Percentiles rank a stretch among this genome's conserved stretches.
Conservation (phyloP, 139 green algal species). For the Marvania coccoides region DNA sequence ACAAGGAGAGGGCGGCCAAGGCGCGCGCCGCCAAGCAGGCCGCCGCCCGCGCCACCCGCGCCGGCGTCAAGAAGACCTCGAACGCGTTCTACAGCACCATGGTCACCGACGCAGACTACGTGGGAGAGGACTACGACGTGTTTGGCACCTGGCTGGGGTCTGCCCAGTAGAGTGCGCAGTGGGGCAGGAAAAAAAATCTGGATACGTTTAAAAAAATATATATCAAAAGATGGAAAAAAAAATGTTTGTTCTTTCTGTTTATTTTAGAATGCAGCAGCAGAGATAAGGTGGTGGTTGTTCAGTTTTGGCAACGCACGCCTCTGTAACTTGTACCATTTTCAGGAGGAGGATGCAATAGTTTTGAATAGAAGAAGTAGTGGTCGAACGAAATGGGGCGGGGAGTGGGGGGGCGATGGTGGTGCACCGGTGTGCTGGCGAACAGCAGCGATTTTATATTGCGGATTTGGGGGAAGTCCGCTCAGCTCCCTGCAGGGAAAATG, state of each 20-base stretch:
- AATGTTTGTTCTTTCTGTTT: neutral
- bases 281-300: too few species aligned
- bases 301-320: too few species aligned
- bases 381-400: too few species aligned
- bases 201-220: neutral
- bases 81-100: constrained; percentile 70
- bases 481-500: too few species aligned
- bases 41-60: constrained; percentile 27
- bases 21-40: constrained; percentile 35
- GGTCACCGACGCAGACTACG: constrained; percentile 76
- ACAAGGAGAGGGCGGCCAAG: constrained; percentile 29
- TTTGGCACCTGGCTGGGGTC: constrained; percentile 71
- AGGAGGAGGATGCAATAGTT: too few species aligned
- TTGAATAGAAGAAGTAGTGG: too few species aligned
- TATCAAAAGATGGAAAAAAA: neutral
- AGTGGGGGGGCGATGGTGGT: too few species aligned
- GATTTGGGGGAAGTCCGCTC: too few species aligned
- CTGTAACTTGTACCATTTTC: too few species aligned
- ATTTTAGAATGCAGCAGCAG: too few species aligned
- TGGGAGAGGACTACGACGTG: constrained; percentile 87
- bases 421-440: neutral
- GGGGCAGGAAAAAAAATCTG: neutral
- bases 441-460: neutral
- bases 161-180: constrained; percentile 2
- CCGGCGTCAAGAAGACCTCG: constrained; percentile 11